Evolutionary conservation across 768 basidiomycete species (phyloP), one percentile per base, ranked within the genome.

Genomic region (Kwoniella pini): DNA sequence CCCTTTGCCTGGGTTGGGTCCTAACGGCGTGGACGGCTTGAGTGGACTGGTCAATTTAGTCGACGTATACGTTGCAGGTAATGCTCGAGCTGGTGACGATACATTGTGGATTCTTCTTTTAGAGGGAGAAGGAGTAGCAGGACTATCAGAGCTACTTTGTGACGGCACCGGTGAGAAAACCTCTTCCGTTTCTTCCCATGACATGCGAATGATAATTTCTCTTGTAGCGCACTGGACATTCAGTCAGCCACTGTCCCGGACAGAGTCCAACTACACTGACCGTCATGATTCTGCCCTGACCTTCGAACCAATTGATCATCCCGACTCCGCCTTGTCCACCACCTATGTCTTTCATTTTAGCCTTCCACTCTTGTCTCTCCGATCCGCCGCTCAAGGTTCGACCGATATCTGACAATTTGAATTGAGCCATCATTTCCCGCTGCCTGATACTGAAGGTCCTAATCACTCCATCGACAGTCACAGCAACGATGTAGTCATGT

Each of bases 391-490:
- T 83, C 80, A 17, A 87, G 86, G 84, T 79, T 0, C 79, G 85
- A 19, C 86, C 88, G 43, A 95, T 79, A 60, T 91, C 89, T 2
- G 86, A 85, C 43, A 95, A 81, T 76, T 87, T 91, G 82, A 91
- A 93, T 73, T 93, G 91, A 7, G 89, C 90, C 12, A 94, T 84
- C 92, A 95, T 94, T 78, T 93, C 90, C 62, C 90, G 81, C 30
- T 82, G 75, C 90, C 90, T 85, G 69, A 95, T 95, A 1, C 90
- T 91, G 78, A 93, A 94, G 19, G 91, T 89, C 45, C 91, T 81
- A 19, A 94, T 91, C 39, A 92, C 87, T 1, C 90, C 91, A 77
- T 95, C 91, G 66, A 95, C 91, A 1, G 91, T 94, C 27, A 93
- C 88, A 58, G 90, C 84, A n/a, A 93, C 88, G 21, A 94, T 87